Conservation (phyloP, 805 yeast species). For the Priceomyces melissophilus region DNA sequence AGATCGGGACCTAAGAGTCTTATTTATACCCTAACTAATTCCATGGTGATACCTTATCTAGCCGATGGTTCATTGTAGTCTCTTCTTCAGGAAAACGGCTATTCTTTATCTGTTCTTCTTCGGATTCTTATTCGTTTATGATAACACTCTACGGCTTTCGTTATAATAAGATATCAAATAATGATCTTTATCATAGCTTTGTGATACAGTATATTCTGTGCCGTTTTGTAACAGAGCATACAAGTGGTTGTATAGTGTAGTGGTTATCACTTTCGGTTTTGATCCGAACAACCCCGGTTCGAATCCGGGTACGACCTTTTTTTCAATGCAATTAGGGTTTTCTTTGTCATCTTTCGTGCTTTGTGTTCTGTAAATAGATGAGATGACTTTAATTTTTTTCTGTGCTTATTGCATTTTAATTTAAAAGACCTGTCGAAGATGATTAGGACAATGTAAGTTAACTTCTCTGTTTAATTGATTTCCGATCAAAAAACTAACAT, state of each 20-base stretch:
- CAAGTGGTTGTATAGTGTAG: constrained; percentile 59
- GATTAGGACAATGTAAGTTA: constrained; percentile 38
- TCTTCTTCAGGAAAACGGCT: too few relatives aligned
- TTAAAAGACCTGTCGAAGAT: constrained; percentile 9
- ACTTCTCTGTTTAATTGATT: neutral
- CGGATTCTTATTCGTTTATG: too few relatives aligned
- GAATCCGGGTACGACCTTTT: constrained; percentile 77
- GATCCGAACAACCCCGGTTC: constrained; percentile 83
- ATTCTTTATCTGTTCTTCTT: too few relatives aligned
- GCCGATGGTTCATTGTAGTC: too few relatives aligned
- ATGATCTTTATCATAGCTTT: too few relatives aligned
- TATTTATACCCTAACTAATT: too few relatives aligned
- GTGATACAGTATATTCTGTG: too few relatives aligned
- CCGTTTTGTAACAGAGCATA: too few relatives aligned
- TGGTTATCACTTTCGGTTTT: constrained; percentile 80
- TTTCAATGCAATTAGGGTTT: constrained; percentile 8
- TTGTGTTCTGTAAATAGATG: neutral
- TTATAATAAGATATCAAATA: too few relatives aligned
- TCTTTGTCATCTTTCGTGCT: neutral
- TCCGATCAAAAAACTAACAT: constrained; percentile 6
- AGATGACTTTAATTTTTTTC: constrained; percentile 6
- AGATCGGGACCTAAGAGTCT: too few relatives aligned
- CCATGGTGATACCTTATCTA: too few relatives aligned
- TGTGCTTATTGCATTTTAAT: neutral
- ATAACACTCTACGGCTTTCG: too few relatives aligned